Percentiles rank a stretch among this genome's conserved stretches.
Evolutionary conservation across 345 rosid genomes (phyloP).

Genomic region (Punica granatum): DNA sequence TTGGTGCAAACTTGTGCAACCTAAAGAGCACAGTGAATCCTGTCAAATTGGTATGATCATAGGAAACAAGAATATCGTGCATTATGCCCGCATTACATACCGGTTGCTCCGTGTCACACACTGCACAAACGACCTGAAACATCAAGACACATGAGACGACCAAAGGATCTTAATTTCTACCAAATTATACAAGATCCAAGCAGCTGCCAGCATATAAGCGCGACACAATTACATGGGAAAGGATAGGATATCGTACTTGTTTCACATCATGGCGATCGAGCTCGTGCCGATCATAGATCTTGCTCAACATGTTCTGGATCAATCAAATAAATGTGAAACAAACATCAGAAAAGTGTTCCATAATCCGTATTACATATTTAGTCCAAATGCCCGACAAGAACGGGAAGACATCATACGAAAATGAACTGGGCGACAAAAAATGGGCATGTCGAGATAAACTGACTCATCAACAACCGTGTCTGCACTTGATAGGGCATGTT

Average conservation of each 20-base stretch:
- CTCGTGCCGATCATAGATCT: constrained; percentile 60
- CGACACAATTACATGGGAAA: neutral
- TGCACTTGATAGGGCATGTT: neutral
- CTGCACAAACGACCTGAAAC: constrained; percentile 74
- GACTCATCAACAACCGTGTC: neutral
- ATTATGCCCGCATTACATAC: constrained; percentile 30
- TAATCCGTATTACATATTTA: neutral
- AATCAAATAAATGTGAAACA: constrained; percentile 8
- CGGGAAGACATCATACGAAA: no score
- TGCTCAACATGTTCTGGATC: constrained; percentile 53
- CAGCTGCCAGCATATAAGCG: neutral
- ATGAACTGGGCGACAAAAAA: neutral
- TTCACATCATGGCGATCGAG: constrained; percentile 71
- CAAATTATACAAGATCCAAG: neutral
- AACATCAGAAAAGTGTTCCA: constrained; percentile 1
- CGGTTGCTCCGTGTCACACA: constrained; percentile 97
- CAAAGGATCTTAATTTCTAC: neutral
- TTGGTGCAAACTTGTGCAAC: constrained; percentile 72
- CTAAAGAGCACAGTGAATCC: constrained; percentile 24
- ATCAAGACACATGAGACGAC: constrained; percentile 8
- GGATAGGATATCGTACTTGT: constrained; percentile 27
- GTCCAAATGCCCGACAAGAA: neutral
- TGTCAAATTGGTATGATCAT: neutral
- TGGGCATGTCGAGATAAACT: neutral
- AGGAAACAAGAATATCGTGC: neutral